phyloP scores from a whole-genome alignment of 176 grass and related monocot genomes.

The Avena eriantha region DNA sequence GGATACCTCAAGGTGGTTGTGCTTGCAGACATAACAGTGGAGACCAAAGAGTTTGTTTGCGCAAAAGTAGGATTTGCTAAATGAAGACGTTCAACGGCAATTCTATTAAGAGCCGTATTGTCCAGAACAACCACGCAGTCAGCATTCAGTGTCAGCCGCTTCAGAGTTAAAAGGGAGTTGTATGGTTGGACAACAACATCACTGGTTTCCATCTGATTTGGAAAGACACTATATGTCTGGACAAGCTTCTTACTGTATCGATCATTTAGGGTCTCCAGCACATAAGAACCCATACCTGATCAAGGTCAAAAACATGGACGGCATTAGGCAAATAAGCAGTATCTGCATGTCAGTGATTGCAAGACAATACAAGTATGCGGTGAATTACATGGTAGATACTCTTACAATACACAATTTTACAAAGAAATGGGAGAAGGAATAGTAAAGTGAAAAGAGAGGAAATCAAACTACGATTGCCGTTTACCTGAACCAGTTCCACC shows the following conservation, averaged over 20 bases:
- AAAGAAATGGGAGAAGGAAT: neutral
- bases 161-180: slow-evolving; percentile 94
- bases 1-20: slow-evolving; percentile 97
- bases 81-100: slow-evolving; percentile 96
- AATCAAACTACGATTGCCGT: neutral
- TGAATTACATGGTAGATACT: slow-evolving; percentile 8
- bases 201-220: slow-evolving; percentile 98
- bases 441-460: slow-evolving; percentile 21
- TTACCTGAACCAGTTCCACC: slow-evolving; percentile 99
- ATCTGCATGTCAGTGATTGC: neutral
- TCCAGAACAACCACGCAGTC: slow-evolving; percentile 99
- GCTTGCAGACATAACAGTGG: slow-evolving; percentile 99
- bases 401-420: slow-evolving; percentile 16
- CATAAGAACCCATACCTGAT: slow-evolving; percentile 97
- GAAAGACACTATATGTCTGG: slow-evolving; percentile 98
- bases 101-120: slow-evolving; percentile 97
- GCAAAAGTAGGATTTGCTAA: slow-evolving; percentile 93
- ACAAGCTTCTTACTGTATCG: slow-evolving; percentile 99
- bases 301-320: slow-evolving; percentile 23
- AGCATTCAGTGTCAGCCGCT: slow-evolving; percentile 84
- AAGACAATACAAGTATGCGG: neutral
- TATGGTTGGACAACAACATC: slow-evolving; percentile 99
- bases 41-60: slow-evolving; percentile 98
- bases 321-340: slow-evolving; percentile 16
- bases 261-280: slow-evolving; percentile 96